Evolutionary conservation across 2,329 filamentous ascomycete species (phyloP).

Genomic region (Myriosclerotinia scirpicola): DNA sequence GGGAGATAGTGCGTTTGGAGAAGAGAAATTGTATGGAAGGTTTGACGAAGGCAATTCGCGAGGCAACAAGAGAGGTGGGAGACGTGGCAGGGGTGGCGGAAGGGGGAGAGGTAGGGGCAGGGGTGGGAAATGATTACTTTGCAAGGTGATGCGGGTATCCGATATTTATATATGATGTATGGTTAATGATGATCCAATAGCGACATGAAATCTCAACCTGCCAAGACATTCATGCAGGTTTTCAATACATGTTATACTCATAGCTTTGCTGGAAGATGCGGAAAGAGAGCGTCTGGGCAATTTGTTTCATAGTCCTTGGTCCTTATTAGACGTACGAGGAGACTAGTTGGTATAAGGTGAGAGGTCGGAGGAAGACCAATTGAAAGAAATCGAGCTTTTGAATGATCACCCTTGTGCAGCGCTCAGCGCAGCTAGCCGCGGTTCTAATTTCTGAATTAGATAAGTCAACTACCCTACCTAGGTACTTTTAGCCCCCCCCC

Average conservation of each 20-base stretch:
- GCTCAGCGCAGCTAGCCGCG: no score
- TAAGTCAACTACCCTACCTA: no score
- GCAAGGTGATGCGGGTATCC: not conserved
- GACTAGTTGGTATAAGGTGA: no score
- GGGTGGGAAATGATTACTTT: slow-evolving; percentile 23
- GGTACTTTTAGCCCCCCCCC: no score
- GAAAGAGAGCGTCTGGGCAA: not conserved
- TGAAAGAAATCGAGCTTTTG: no score
- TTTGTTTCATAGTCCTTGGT: not conserved
- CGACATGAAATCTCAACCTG: not conserved
- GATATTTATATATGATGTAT: not conserved
- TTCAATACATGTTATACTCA: not conserved
- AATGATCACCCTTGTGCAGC: no score
- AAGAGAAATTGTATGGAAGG: slow-evolving; percentile 69
- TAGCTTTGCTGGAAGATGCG: not conserved
- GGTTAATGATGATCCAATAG: not conserved
- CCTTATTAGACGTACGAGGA: no score
- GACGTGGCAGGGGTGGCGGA: slow-evolving; percentile 45
- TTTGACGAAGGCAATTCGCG: slow-evolving; percentile 47
- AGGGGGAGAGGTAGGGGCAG: slow-evolving; percentile 35
- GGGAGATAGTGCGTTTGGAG: slow-evolving; percentile 75
- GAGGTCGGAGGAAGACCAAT: no score
- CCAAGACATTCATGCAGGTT: not conserved
- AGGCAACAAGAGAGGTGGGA: slow-evolving; percentile 42
- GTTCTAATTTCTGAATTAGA: no score